phyloP scores from a whole-genome alignment of 805 yeast genomes.

The Debaryomyces hansenii region DNA sequence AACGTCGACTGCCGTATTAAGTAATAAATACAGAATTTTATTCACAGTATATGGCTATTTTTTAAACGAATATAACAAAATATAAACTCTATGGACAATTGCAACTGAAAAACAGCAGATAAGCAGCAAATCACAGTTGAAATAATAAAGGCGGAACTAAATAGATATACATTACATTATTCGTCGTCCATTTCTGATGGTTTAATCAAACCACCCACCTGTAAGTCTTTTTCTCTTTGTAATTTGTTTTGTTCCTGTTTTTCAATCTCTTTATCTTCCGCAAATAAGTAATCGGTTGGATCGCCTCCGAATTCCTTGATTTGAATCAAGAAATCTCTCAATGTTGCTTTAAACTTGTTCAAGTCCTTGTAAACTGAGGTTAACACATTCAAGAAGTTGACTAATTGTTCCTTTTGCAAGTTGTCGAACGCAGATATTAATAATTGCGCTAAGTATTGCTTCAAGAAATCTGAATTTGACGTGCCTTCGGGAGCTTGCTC shows the following conservation, averaged over 20 bases:
- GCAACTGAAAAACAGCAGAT: background rate
- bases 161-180: background rate
- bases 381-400: constrained; percentile 77
- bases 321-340: constrained; percentile 95
- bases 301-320: constrained; percentile 95
- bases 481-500: constrained; percentile 86
- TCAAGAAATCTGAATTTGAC: constrained; percentile 72
- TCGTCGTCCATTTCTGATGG: constrained; percentile 93
- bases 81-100: background rate
- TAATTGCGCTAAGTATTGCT: constrained; percentile 78
- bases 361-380: constrained; percentile 72
- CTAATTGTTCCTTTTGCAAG: constrained; percentile 77
- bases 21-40: background rate
- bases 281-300: constrained; percentile 89
- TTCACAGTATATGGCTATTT: background rate
- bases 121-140: too few species aligned
- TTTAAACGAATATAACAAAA: background rate
- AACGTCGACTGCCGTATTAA: background rate
- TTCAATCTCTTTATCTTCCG: constrained; percentile 87
- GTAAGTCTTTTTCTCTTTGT: constrained; percentile 79
- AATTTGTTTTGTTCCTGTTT: constrained; percentile 62
- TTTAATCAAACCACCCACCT: constrained; percentile 90
- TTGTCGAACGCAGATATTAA: constrained; percentile 90
- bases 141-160: background rate
- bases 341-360: constrained; percentile 72